phyloP scores from a whole-genome alignment of 345 rosid species.

The Brassica carinata region DNA sequence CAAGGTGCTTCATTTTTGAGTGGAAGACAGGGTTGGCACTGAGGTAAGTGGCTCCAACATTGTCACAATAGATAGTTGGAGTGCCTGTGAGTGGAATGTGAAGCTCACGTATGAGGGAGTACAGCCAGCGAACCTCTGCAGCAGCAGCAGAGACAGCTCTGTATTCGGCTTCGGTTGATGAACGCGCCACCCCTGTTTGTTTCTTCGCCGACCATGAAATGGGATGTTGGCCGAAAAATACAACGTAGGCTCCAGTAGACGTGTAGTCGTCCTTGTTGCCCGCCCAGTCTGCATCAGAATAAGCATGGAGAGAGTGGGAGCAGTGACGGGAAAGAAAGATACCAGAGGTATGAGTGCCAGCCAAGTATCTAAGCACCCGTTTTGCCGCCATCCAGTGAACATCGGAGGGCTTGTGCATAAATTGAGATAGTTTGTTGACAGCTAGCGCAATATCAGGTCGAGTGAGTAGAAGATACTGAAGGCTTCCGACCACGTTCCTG shows the following conservation, averaged over 20 bases:
- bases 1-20: no score
- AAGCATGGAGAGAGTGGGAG: not conserved
- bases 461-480: not conserved
- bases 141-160: not conserved
- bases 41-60: no score
- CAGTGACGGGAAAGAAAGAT: not conserved
- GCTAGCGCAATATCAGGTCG: not conserved
- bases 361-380: not conserved
- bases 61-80: no score
- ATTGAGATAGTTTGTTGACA: not conserved
- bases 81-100: no score
- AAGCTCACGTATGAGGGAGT: no score
- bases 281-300: not conserved
- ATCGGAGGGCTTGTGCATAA: not conserved
- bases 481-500: not conserved
- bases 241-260: not conserved
- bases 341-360: not conserved
- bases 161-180: not conserved
- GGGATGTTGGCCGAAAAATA: not conserved
- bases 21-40: no score
- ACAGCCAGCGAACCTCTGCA: no score
- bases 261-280: not conserved
- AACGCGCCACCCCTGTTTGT: not conserved
- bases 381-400: not conserved
- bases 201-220: not conserved